These are phyloP conservation scores for Dioszegia hungarica DNA, from an alignment of 768 basidiomycete genomes.

Conservation along the genomic window DNA sequence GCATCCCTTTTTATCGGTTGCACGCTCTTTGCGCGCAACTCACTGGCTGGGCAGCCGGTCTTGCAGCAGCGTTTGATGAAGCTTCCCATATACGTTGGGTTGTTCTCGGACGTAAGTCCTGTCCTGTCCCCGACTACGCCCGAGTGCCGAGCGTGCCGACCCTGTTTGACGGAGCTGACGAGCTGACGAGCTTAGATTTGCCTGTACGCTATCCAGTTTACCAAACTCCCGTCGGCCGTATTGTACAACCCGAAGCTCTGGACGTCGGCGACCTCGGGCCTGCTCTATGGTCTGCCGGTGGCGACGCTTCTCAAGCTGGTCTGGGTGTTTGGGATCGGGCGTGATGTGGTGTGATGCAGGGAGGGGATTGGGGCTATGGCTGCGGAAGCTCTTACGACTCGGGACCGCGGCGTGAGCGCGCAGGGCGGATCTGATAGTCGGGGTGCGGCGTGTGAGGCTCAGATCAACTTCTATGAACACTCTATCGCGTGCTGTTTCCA, in stretches of 20 bases:
- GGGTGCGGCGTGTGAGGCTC: no score
- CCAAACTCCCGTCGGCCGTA: neutral
- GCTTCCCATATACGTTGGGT: neutral
- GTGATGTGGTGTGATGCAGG: slow-evolving; percentile 1
- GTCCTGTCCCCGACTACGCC: no score
- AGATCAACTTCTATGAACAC: no score
- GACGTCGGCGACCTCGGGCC: neutral
- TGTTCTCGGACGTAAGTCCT: slow-evolving; percentile 11
- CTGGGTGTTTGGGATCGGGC: slow-evolving; percentile 13
- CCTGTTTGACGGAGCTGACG: no score
- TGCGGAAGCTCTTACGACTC: no score
- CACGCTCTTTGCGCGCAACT: slow-evolving; percentile 6
- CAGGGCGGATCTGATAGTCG: no score
- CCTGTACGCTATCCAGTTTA: slow-evolving; percentile 6
- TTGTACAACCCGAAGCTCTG: slow-evolving; percentile 2
- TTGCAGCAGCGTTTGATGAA: slow-evolving; percentile 11
- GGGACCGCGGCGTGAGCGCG: no score
- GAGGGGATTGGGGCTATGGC: no score
- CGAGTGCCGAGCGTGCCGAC: no score
- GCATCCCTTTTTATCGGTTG: slow-evolving; percentile 3
- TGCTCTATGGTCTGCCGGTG: slow-evolving; percentile 8
- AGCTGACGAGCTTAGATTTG: neutral
- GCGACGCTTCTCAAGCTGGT: slow-evolving; percentile 9
- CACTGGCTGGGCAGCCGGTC: neutral
- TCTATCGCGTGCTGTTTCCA: no score